Base-by-base conservation (phyloP, 2,329 filamentous ascomycete species). In the Trichophyton equinum region DNA sequence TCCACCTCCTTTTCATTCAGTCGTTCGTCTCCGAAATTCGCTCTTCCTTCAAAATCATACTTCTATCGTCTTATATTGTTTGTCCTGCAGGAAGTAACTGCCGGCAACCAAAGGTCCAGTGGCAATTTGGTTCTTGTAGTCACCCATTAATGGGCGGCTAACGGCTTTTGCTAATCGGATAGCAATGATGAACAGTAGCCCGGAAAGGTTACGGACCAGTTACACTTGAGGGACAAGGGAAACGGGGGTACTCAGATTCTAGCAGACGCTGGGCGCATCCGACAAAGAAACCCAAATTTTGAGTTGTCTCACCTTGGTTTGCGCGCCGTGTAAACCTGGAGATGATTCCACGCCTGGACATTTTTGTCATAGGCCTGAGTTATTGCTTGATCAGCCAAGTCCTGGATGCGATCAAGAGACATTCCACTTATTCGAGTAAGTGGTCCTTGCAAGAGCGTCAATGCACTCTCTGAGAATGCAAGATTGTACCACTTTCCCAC, bases 401-500 rank as follows among this genome's bases (percentile, higher is more conserved):
- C 78, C 61, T 79, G 76, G 55, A 95, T 85, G 63, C 88, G 78
- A n/a, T 80, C 78, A 53, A 77, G 70, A 49, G 79, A 76, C 82
- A 83, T 89, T 36, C 76, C 73, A 59, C 83, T 82, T 47, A 85
- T 78, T 62, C 85, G 81, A 51, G 82, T 85, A 69, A 96, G 80
- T 6, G 91, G 87, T 40, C 81, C 87, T 68, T 94, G 73, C 65
- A 85, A 86, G 67, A 95, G 77, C 11, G 85, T 84, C 67, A 90
- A 83, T 57, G 95, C 74, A 27, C 87, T 87, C 68, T 88, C 83
- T 9, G 81, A 85, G 66, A 96, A 78, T 44, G 85, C 86, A 25
- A 92, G 77, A 69, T 92, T 91, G 74, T 95, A 95, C 88, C 89
- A 95, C 62, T 85, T 80, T 33, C 88, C 89, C 59, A 91, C 80